Evolutionary conservation across 2,329 filamentous ascomycete genomes (phyloP).

Genomic region (Coniochaeta ligniaria): DNA sequence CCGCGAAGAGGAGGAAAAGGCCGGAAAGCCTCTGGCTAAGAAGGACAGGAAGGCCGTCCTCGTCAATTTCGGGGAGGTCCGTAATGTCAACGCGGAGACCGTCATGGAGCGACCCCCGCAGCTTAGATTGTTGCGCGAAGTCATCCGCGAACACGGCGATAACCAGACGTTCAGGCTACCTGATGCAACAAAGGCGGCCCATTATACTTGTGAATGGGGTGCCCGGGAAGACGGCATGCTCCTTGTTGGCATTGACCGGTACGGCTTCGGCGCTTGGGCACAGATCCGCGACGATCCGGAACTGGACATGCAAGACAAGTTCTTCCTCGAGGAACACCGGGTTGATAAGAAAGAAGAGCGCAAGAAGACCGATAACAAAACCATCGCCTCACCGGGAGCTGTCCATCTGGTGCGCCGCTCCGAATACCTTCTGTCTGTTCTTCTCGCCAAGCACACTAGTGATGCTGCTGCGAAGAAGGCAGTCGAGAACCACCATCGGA

Average conservation of each 20-base stretch:
- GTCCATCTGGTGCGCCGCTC: conserved; percentile 92
- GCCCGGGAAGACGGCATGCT: conserved; percentile 95
- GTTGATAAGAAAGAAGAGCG: conserved; percentile 96
- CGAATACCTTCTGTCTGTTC: conserved; percentile 90
- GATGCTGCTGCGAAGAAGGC: conserved; percentile 70
- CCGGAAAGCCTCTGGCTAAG: conserved; percentile 79
- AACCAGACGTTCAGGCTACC: conserved; percentile 76
- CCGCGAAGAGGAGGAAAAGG: conserved; percentile 73
- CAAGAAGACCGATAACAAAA: conserved; percentile 68
- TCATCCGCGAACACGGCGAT: conserved; percentile 60
- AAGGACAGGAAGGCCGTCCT: conserved; percentile 97
- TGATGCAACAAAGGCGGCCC: conserved; percentile 85
- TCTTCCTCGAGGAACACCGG: conserved; percentile 96
- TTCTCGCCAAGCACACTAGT: conserved; percentile 76
- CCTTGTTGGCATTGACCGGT: conserved; percentile 82
- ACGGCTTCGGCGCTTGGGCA: conserved; percentile 93
- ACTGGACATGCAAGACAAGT: conserved; percentile 78
- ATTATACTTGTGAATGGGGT: conserved; percentile 89
- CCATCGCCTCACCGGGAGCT: conserved; percentile 88
- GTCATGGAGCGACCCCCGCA: conserved; percentile 87
- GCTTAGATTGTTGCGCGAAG: conserved; percentile 73
- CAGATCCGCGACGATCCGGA: conserved; percentile 90
- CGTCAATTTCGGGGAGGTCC: conserved; percentile 88
- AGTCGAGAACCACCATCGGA: conserved; percentile 89
- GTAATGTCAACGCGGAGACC: conserved; percentile 93